These are phyloP conservation scores for Tuber aestivum DNA, from an alignment of 495 filamentous ascomycete species.

Conservation along the genomic window DNA sequence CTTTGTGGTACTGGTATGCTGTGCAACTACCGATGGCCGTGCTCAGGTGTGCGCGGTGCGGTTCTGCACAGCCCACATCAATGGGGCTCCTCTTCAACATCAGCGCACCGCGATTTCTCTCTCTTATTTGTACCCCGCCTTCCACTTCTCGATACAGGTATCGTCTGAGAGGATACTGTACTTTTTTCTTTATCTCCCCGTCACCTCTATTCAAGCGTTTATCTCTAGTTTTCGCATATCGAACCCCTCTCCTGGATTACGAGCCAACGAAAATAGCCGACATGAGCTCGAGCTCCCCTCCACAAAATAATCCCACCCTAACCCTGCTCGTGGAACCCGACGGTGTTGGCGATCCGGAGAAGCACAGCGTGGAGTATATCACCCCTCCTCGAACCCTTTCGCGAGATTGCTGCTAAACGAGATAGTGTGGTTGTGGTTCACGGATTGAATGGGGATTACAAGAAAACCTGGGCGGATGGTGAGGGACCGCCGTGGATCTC, in stretches of 20 bases:
- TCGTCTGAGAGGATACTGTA: not conserved
- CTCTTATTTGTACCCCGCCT: not conserved
- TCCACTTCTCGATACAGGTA: not conserved
- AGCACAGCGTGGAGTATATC: not conserved
- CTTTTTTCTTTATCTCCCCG: not conserved
- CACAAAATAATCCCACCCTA: not conserved
- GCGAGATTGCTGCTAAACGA: not conserved
- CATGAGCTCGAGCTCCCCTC: not conserved
- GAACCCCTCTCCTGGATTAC: not conserved
- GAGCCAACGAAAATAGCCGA: not conserved
- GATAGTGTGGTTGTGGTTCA: conserved; percentile 1
- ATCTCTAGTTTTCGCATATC: not conserved
- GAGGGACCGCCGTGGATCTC: not conserved
- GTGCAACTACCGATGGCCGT: not conserved
- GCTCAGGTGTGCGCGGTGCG: not conserved
- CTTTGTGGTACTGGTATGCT: not conserved
- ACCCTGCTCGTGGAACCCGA: not conserved
- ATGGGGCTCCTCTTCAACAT: not conserved
- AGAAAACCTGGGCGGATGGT: not conserved
- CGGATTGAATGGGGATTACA: not conserved
- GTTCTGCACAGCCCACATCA: not conserved
- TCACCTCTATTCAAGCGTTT: not conserved
- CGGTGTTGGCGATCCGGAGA: not conserved
- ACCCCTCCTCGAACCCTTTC: not conserved
- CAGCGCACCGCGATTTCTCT: not conserved